phyloP scores from a whole-genome alignment of 2,329 filamentous ascomycete genomes.

The Penicillium janthinellum region DNA sequence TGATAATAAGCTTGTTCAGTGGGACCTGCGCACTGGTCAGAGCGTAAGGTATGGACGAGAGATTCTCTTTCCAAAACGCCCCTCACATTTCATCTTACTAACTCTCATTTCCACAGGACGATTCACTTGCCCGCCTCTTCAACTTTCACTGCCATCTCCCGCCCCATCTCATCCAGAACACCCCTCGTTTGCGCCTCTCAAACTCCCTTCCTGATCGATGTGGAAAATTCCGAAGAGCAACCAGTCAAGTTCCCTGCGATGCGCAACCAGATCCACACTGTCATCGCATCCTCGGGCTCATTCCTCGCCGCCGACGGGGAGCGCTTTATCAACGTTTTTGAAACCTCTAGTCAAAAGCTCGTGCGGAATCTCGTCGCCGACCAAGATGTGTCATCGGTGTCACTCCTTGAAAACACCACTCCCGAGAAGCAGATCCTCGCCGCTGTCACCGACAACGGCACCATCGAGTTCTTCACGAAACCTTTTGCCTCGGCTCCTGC shows the following conservation, averaged over 20 bases:
- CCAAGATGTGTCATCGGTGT: constrained; percentile 46
- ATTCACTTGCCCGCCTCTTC: constrained; percentile 47
- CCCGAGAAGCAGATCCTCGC: constrained; percentile 47
- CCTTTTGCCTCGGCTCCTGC: constrained; percentile 46
- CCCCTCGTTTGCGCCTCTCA: constrained; percentile 55
- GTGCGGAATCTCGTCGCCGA: constrained; percentile 53
- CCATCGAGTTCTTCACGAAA: constrained; percentile 53
- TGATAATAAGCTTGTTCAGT: constrained; percentile 56
- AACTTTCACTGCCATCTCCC: constrained; percentile 42
- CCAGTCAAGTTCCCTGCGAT: constrained; percentile 51
- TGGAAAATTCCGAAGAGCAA: constrained; percentile 42
- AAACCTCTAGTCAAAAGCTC: constrained; percentile 45
- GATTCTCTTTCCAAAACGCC: neutral
- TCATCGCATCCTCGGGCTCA: constrained; percentile 47
- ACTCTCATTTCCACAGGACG: constrained; percentile 34
- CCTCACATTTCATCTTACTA: constrained; percentile 16
- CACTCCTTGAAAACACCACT: constrained; percentile 33
- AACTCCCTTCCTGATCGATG: constrained; percentile 50
- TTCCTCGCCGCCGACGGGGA: constrained; percentile 55
- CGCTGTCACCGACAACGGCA: constrained; percentile 51
- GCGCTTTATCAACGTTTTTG: constrained; percentile 55
- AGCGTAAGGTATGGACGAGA: constrained; percentile 43
- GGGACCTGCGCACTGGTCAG: constrained; percentile 51
- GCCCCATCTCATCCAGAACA: constrained; percentile 44
- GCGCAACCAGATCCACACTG: constrained; percentile 51